Evolutionary conservation across 2,329 filamentous ascomycete species (phyloP), one percentile per base, ranked within the genome.

Genomic region (Onygenales sp.): DNA sequence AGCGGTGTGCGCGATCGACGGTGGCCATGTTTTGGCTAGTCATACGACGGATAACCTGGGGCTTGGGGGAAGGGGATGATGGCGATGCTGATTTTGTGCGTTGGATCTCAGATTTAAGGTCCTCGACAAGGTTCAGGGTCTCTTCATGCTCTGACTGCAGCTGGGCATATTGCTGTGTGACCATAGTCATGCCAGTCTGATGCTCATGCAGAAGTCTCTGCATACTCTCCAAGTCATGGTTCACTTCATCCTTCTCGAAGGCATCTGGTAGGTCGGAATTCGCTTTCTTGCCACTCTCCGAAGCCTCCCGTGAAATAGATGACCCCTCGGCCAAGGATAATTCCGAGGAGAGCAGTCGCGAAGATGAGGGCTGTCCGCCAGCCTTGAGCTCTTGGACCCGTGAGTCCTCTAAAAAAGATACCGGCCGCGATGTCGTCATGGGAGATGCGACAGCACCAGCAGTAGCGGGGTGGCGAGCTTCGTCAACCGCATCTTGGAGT

Each of bases 341-440:
- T 74, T 97, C 93, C 74, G 89, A 93, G 60, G 89, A 96, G 62
- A 96, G 85, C 65, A 90, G 95, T 70, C 86, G 89, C 75, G 89
- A 91, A 65, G 87, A 91, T 71, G 87, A 88, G 66, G 76, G 78
- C 72, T 82, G 82, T 70, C 75, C 73, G 60, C 72, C 74, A 75
- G 84, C 80, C 74, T 85, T 90, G 68, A 81, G 74, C 66, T 83
- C 85, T 72, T 81, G 85, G 64, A 83, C 82, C 73, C 82, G 84
- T 63, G 78, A 76, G 66, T 90, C 85, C 58, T 84, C 89, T 81
- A 93, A 85, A 84, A 93, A 93, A 78, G 90, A 92, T 53, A 82
- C 79, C 10, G 87, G 86, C 21, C 87, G 79, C 7, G 69, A 70
- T 53, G 71, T 71, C 5, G 33, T 49, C 46, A 49, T 39, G 14